phyloP scores from a whole-genome alignment of 2,329 filamentous ascomycete species.

The Pestalotiopsis sp. region DNA sequence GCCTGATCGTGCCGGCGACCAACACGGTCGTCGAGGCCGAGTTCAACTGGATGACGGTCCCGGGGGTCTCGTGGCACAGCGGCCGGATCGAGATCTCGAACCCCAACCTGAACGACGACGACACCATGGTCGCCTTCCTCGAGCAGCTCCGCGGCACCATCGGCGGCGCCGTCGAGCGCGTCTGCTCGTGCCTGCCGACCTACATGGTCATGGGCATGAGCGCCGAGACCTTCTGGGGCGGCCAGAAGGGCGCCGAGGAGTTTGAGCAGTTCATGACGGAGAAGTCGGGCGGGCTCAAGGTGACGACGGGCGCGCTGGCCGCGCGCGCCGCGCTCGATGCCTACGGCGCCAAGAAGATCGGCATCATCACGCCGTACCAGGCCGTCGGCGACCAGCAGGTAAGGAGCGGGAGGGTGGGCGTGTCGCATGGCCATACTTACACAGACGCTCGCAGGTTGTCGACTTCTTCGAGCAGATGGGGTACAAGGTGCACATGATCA shows the following conservation, averaged over 20 bases:
- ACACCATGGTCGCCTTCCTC: slow-evolving; percentile 31
- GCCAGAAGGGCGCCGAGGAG: slow-evolving; percentile 27
- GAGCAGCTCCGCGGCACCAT: slow-evolving; percentile 29
- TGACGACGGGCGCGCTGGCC: slow-evolving; percentile 32
- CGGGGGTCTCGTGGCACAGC: slow-evolving; percentile 32
- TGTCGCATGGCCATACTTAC: not conserved
- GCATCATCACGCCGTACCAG: slow-evolving; percentile 33
- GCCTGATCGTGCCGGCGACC: slow-evolving; percentile 33
- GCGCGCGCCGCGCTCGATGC: slow-evolving; percentile 28
- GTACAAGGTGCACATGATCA: slow-evolving; percentile 26
- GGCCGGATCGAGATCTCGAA: slow-evolving; percentile 32
- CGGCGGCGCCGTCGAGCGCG: slow-evolving; percentile 26
- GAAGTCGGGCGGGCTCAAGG: slow-evolving; percentile 26
- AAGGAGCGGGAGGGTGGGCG: not conserved
- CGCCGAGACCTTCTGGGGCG: slow-evolving; percentile 34
- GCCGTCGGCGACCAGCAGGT: slow-evolving; percentile 31
- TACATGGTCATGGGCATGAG: slow-evolving; percentile 35
- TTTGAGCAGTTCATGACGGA: slow-evolving; percentile 32
- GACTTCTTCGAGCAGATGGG: slow-evolving; percentile 32
- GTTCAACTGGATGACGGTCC: slow-evolving; percentile 32
- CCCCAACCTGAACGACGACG: slow-evolving; percentile 28
- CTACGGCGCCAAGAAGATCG: slow-evolving; percentile 29
- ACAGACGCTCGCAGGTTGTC: slow-evolving; percentile 19
- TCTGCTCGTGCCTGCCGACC: slow-evolving; percentile 28
- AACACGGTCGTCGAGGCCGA: slow-evolving; percentile 35